Evolutionary conservation across 768 basidiomycete species (phyloP), one percentile per base, ranked within the genome.

Genomic region (Collybiopsis confluens): DNA sequence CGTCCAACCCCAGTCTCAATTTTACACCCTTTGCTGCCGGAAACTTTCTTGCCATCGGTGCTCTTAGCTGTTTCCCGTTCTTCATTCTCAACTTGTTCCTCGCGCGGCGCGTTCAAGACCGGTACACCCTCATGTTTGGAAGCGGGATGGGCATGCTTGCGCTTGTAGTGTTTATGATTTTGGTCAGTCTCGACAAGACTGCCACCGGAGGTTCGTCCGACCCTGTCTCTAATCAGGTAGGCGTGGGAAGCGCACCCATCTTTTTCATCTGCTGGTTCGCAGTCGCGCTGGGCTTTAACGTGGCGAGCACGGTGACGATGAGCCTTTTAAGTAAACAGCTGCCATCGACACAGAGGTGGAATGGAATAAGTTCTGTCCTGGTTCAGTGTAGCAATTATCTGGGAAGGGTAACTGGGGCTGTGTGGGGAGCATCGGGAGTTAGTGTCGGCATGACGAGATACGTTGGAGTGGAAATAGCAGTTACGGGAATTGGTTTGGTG

Each of bases 311-410:
- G 2, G 80, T 82, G 53, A 87, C 86, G 28, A 69, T 87, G 56
- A 83, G 82, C 54, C 63, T 86, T 52, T 66, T 88, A 24, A 83
- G 81, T 56, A 88, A 89, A 65, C 85, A 85, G 64, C 72, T 88
- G 27, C 85, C 86, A 1, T n/a, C 42, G 7, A 53, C 52, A 5
- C 72, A 74, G 5, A 66, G 69, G 54, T 87, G 82, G 81, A 87
- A 85, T 60, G 71, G 73, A 24, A 70, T 73, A 24, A 73, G 73
- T n/a, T 79, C 76, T 30, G 65, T 85, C 64, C 75, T 71, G 6
- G 82, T 88, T 40, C 86, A 86, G 62, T 88, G 83, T 58, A 83
- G 83, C 66, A 88, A 83, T 60, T 88, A 81, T 60, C 65, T 70
- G 1, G 85, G 86, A n/a, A 73, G 85, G 4, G 78, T 84, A 11